These are phyloP conservation scores for Eucalyptus microcorys DNA, from an alignment of 345 rosid species.

Conservation along the genomic window DNA sequence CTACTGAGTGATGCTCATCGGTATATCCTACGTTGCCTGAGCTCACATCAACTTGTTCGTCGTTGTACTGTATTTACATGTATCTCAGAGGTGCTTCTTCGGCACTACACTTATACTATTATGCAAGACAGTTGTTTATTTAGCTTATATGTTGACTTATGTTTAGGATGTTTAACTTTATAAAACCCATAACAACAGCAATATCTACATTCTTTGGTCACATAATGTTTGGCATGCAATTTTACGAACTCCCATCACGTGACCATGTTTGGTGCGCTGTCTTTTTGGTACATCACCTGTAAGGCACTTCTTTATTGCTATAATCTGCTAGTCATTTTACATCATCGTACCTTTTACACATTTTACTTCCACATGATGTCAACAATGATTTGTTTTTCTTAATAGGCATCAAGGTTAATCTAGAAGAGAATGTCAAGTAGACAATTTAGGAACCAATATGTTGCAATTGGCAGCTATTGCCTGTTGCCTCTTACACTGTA, in stretches of 20 bases:
- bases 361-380: neutral
- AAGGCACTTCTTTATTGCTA: neutral
- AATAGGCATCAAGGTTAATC: neutral
- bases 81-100: conserved; percentile 68
- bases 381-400: neutral
- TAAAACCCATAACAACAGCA: neutral
- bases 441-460: neutral
- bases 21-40: conserved; percentile 70
- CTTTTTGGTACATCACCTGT: neutral
- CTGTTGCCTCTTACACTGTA: neutral
- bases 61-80: conserved; percentile 60
- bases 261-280: neutral
- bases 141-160: neutral
- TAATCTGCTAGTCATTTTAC: neutral
- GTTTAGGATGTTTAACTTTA: neutral
- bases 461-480: neutral
- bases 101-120: neutral
- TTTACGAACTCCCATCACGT: neutral
- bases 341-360: neutral
- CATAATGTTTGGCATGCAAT: neutral
- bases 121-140: neutral
- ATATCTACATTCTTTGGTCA: neutral
- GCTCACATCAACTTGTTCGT: conserved; percentile 39
- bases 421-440: neutral
- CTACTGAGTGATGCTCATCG: conserved; percentile 91